Base-by-base conservation (phyloP, 768 basidiomycete genomes). In the Russula ochroleuca region DNA sequence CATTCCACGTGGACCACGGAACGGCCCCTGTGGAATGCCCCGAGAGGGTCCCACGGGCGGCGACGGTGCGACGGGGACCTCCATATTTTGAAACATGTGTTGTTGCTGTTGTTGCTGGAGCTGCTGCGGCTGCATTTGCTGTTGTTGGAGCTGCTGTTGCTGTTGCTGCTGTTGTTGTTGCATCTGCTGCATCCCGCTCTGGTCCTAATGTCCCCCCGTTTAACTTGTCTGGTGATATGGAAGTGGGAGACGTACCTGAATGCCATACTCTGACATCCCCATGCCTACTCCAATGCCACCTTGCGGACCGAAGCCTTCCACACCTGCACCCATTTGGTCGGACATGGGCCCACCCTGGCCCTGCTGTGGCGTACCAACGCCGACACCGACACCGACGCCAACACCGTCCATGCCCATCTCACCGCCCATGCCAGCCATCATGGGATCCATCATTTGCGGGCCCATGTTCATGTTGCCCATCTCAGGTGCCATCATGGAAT, bases 371-470 rank as follows among this genome's bases (percentile, higher is more conserved):
- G 66, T 48, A 53, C 69, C 61, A 6, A 57, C 68, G 45, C 63
- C 65, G 17, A 57, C 68, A 55, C 63, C 66, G 14, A 57, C 68
- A 52, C 62, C 65, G 11, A 62, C 64, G 23, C 56, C 56, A 7
- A 64, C 66, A 48, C 52, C 61, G 14, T 68, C 67, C 82, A 85
- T 82, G 33, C 80, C 78, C 83, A 89, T 83, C 69, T 87, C 85
- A 43, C 83, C 82, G 66, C 81, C 83, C 83, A 92, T 92, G 70
- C 76, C 77, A 54, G 85, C 86, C 89, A 91, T 90, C 87, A 92
- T 89, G 65, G 85, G 80, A 52, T 83, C 84, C 75, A 82, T 80
- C 73, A 68, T 68, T 56, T 68, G 68, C 35, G 54, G 59, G 10
- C 62, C 62, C 66, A 68, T 68, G 37, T 62, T 64, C 62, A 67